Percentiles rank a stretch among this genome's conserved stretches.
Conservation (phyloP, 352 stramenopile genomes). For the Lagenidium giganteum region DNA sequence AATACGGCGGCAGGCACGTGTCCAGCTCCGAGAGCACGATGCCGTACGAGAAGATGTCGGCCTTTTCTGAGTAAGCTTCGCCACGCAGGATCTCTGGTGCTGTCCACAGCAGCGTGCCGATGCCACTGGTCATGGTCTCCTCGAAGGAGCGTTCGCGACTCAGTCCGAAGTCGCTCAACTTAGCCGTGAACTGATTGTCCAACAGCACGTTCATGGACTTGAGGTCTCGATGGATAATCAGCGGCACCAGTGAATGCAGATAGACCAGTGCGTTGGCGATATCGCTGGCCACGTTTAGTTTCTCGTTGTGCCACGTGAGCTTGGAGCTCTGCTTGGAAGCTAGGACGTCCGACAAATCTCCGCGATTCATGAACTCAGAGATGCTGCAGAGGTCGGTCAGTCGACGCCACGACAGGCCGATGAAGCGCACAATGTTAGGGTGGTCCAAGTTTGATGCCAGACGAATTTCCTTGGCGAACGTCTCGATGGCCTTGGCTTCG, state of each 20-base stretch:
- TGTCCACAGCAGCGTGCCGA: conserved; percentile 58
- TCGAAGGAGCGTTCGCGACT: conserved; percentile 47
- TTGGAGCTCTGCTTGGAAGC: conserved; percentile 27
- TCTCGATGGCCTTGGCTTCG: conserved; percentile 28
- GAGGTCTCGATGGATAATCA: conserved; percentile 63
- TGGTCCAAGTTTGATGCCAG: conserved; percentile 42
- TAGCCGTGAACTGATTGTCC: conserved; percentile 32
- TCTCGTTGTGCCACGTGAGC: conserved; percentile 38
- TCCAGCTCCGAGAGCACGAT: conserved; percentile 62
- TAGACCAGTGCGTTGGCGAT: conserved; percentile 62
- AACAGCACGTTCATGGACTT: conserved; percentile 68
- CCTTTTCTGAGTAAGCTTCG: conserved; percentile 47
- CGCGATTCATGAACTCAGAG: conserved; percentile 53
- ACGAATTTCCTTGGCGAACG: conserved; percentile 51
- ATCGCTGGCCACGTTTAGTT: conserved; percentile 50
- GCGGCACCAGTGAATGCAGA: conserved; percentile 41
- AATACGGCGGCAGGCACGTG: conserved; percentile 48
- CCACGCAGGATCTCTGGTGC: conserved; percentile 52
- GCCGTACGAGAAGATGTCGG: conserved; percentile 60
- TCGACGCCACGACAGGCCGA: conserved; percentile 49
- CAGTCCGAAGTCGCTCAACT: conserved; percentile 57
- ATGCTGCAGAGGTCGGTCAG: conserved; percentile 52
- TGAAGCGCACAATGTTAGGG: conserved; percentile 65
- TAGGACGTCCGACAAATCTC: conserved; percentile 47
- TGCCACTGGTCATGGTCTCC: conserved; percentile 61